Base-by-base conservation (phyloP, 129 eudicot genomes). In the Helianthus tuberosus region DNA sequence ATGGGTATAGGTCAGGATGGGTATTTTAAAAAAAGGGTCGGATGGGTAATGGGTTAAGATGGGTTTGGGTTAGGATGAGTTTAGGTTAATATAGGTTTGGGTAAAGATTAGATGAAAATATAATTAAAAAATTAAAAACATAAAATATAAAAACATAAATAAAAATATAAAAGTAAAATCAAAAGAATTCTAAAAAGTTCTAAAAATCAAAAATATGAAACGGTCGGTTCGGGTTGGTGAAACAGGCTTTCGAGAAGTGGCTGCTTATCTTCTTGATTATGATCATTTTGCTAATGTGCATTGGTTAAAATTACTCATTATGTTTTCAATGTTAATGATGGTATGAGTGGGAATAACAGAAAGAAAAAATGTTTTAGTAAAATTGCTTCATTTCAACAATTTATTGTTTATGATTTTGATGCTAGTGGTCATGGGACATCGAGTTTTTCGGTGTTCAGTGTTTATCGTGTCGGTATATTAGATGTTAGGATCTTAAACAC, bases 381-480 rank as follows among this genome's bases (percentile, higher is more conserved):
- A 82, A 88, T 94, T 60, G 99, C 99, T 32, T 94, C 99, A 15
- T 85, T 91, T 15, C 99, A 94, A 58, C 91, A 88, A 69, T 94
- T 84, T 73, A 78, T 94, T 35, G 78, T 78, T 29, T 97, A 94
- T 82, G 99, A 94, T 87, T 94, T 75, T 79, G 99, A 94, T 82
- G 99, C 99, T 20, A 87, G 97, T 44, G 99, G 91, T 68, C 86
- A 90, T 75, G 99, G 99, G 66, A 91, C 99, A 1, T 91, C 99
- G 4, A 91, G 88, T 77, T 94, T 83, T 72, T 91, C 99, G 1
- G 99, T 94, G 23, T 59, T 97, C 11, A 71, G 90, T 64, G 99
- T 94, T 73, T 97, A 94, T 79, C 93, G 99, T 3, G 91, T 94
- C 71, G 99, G 99, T 55, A 91, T 94, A 65, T 74, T 94, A 72